Percentiles rank a stretch among this genome's conserved stretches.
Evolutionary conservation across 305 asterid genomes (phyloP).

Genomic region (Ilex paraguariensis): DNA sequence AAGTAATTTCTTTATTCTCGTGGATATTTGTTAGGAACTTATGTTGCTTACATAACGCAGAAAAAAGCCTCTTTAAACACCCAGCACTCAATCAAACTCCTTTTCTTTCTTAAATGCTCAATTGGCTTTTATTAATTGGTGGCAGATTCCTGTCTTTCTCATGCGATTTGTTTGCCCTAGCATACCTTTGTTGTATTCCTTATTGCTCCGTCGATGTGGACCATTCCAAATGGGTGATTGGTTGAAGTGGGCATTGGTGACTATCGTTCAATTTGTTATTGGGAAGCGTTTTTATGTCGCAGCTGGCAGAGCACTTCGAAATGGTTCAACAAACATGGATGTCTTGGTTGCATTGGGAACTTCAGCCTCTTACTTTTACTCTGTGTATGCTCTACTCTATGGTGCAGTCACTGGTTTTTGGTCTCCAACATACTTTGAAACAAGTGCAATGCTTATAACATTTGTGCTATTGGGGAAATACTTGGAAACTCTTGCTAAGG

Average conservation of each 20-base stretch:
- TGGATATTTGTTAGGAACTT: too few species aligned
- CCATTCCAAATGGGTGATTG: slow-evolving; percentile 99
- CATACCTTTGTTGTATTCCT: slow-evolving; percentile 79
- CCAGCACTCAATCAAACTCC: too few species aligned
- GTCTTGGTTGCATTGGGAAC: slow-evolving; percentile 97
- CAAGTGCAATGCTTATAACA: slow-evolving; percentile 55
- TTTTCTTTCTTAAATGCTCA: slow-evolving; percentile 1
- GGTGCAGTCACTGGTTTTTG: slow-evolving; percentile 91
- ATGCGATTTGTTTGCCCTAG: slow-evolving; percentile 91
- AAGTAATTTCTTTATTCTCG: slow-evolving; percentile 30
- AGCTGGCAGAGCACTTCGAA: slow-evolving; percentile 94
- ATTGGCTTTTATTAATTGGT: slow-evolving; percentile 11
- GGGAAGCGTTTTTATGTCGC: slow-evolving; percentile 98
- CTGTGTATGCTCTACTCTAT: slow-evolving; percentile 83
- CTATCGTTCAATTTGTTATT: slow-evolving; percentile 82
- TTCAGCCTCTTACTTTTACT: slow-evolving; percentile 92
- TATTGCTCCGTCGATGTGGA: slow-evolving; percentile 84
- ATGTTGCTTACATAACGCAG: too few species aligned
- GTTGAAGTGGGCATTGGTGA: slow-evolving; percentile 93
- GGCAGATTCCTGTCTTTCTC: slow-evolving; percentile 84
- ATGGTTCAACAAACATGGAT: slow-evolving; percentile 99
- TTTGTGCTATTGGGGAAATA: slow-evolving; percentile 56
- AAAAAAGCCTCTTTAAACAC: too few species aligned
- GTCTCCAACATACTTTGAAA: slow-evolving; percentile 87
- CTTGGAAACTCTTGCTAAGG: slow-evolving; percentile 53